Conservation (phyloP, 768 basidiomycete genomes). For the Hygrophorus russula region DNA sequence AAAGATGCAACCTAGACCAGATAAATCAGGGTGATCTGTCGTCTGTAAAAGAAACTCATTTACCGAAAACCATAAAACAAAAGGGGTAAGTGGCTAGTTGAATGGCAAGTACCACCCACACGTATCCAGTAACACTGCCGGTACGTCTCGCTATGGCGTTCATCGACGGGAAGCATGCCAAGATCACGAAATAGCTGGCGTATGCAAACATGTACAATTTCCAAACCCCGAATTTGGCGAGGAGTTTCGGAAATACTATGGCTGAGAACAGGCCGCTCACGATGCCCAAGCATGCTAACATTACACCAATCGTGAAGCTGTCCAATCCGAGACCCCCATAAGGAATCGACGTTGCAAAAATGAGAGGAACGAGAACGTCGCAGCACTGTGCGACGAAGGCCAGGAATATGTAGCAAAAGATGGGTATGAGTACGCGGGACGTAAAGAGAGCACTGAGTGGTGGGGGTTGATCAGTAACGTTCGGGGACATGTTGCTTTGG, state of each 20-base stretch:
- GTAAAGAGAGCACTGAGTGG: slow-evolving; percentile 9
- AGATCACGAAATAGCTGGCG: slow-evolving; percentile 12
- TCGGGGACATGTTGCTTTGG: background rate
- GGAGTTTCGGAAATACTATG: slow-evolving; percentile 36
- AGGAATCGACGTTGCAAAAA: slow-evolving; percentile 34
- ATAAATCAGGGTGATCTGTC: slow-evolving; percentile 1
- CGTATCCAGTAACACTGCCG: slow-evolving; percentile 21
- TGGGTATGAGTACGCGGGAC: slow-evolving; percentile 15
- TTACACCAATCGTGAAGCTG: slow-evolving; percentile 38
- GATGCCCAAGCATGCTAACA: slow-evolving; percentile 35
- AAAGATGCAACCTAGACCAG: slow-evolving; percentile 33
- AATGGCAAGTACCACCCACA: slow-evolving; percentile 19
- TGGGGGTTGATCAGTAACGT: background rate
- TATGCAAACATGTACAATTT: slow-evolving; percentile 26
- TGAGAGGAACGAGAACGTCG: slow-evolving; percentile 12
- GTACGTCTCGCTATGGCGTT: slow-evolving; percentile 22
- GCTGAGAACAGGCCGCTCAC: slow-evolving; percentile 45
- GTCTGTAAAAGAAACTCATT: slow-evolving; percentile 6
- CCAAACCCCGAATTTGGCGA: slow-evolving; percentile 44
- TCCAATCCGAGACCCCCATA: slow-evolving; percentile 42
- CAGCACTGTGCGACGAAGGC: slow-evolving; percentile 15
- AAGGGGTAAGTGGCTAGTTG: slow-evolving; percentile 21
- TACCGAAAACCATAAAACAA: slow-evolving; percentile 25
- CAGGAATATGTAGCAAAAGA: slow-evolving; percentile 16
- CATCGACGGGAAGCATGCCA: slow-evolving; percentile 21